A percentile compares a stretch with the other conserved stretches of the same genome.
These are phyloP conservation scores for Psophocarpus tetragonolobus DNA, from an alignment of 306 rosid species.

Conservation along the genomic window DNA sequence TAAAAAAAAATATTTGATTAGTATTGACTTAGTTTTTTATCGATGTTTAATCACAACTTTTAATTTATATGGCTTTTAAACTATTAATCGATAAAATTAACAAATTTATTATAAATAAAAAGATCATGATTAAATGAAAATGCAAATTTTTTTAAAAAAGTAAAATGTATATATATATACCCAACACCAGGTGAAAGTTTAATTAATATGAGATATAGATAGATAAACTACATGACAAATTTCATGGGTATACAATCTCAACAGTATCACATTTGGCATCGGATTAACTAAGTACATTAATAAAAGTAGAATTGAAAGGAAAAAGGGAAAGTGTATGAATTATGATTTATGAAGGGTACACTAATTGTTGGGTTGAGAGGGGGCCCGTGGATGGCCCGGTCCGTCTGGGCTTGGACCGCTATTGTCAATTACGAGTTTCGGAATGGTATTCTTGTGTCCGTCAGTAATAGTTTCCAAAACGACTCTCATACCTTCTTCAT, in stretches of 20 bases:
- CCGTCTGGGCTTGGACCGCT: slow-evolving; percentile 55
- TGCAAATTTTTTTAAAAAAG: too few species aligned
- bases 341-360: background rate
- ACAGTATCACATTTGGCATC: background rate
- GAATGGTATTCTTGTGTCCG: background rate
- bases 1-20: too few species aligned
- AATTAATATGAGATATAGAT: background rate
- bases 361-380: background rate
- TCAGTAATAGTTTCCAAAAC: slow-evolving; percentile 10
- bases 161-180: background rate
- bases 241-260: background rate
- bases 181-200: background rate
- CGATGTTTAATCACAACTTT: too few species aligned
- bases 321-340: too few species aligned
- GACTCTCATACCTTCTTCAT: slow-evolving; percentile 3
- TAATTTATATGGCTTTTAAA: too few species aligned
- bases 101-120: too few species aligned
- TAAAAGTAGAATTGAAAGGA: background rate
- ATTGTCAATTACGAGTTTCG: background rate
- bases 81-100: too few species aligned
- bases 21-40: too few species aligned
- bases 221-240: background rate
- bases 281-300: background rate
- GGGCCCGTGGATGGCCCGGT: slow-evolving; percentile 30
- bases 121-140: too few species aligned